These are phyloP conservation scores for Aspergillus sp. DNA, from an alignment of 2,329 filamentous ascomycete species.

Conservation along the genomic window DNA sequence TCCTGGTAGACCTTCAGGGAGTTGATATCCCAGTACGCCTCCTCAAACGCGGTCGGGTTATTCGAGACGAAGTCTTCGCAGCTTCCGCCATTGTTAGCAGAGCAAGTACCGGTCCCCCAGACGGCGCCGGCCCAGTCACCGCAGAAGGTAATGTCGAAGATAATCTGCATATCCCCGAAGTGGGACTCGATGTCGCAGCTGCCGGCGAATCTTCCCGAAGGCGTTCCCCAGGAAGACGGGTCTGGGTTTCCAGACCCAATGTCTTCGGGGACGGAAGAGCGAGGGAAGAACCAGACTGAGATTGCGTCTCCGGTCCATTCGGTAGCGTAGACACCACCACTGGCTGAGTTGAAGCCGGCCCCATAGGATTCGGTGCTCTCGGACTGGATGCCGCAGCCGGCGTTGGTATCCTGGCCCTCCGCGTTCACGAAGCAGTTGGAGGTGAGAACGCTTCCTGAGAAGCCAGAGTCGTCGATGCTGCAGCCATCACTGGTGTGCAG, in stretches of 20 bases:
- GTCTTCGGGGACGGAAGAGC: conserved; percentile 64
- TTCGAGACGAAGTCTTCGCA: conserved; percentile 72
- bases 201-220: conserved; percentile 67
- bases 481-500: conserved; percentile 67
- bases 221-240: conserved; percentile 67
- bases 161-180: conserved; percentile 71
- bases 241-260: conserved; percentile 61
- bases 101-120: conserved; percentile 64
- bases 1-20: conserved; percentile 64
- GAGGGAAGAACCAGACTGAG: conserved; percentile 78
- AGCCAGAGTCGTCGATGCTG: conserved; percentile 52
- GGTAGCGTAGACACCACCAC: conserved; percentile 71
- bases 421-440: conserved; percentile 59
- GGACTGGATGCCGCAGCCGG: conserved; percentile 61
- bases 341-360: conserved; percentile 66
- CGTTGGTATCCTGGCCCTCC: conserved; percentile 43
- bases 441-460: conserved; percentile 49
- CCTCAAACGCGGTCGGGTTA: conserved; percentile 68
- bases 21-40: conserved; percentile 78
- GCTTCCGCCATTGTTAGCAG: conserved; percentile 52
- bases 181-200: conserved; percentile 69
- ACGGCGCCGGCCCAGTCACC: conserved; percentile 79
- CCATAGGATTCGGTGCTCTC: conserved; percentile 58
- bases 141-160: conserved; percentile 78
- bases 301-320: conserved; percentile 75